Evolutionary conservation across 176 grass and related monocot genomes (phyloP).

Genomic region (Lolium rigidum): DNA sequence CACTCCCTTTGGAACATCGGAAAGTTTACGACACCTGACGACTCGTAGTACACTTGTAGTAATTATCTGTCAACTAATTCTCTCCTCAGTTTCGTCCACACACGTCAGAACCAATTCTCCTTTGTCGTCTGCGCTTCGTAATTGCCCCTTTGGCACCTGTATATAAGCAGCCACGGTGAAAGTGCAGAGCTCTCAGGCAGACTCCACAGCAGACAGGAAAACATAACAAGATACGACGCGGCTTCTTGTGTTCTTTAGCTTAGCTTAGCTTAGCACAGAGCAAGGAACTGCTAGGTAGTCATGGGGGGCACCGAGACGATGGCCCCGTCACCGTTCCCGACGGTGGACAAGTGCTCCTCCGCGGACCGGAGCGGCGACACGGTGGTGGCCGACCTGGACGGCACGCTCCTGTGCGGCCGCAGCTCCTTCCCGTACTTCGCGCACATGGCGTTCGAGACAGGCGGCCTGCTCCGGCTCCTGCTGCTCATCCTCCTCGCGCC

Average conservation of each 20-base stretch:
- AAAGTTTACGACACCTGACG: background rate
- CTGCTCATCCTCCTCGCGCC: slow-evolving; percentile 60
- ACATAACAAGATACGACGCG: background rate
- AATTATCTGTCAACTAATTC: slow-evolving; percentile 6
- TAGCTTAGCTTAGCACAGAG: background rate
- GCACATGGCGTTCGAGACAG: slow-evolving; percentile 72
- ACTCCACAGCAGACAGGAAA: background rate
- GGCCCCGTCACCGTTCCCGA: slow-evolving; percentile 51
- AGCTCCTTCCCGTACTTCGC: slow-evolving; percentile 91
- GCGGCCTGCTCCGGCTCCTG: slow-evolving; percentile 55
- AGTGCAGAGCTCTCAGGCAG: slow-evolving; percentile 22
- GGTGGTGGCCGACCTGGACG: slow-evolving; percentile 74
- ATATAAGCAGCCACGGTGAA: slow-evolving; percentile 46
- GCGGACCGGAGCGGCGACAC: slow-evolving; percentile 53
- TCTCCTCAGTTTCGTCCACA: slow-evolving; percentile 49
- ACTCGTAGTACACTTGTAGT: background rate
- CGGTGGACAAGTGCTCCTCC: slow-evolving; percentile 72
- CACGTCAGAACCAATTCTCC: background rate
- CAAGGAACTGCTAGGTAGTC: too few relatives aligned
- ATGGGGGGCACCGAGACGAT: slow-evolving; percentile 32
- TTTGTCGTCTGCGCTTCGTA: background rate
- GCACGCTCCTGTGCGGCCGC: slow-evolving; percentile 65
- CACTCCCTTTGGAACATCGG: slow-evolving; percentile 36
- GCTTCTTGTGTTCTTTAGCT: background rate
- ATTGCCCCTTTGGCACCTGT: background rate